Conservation (phyloP, 2,329 filamentous ascomycete genomes). For the Nemania serpens region DNA sequence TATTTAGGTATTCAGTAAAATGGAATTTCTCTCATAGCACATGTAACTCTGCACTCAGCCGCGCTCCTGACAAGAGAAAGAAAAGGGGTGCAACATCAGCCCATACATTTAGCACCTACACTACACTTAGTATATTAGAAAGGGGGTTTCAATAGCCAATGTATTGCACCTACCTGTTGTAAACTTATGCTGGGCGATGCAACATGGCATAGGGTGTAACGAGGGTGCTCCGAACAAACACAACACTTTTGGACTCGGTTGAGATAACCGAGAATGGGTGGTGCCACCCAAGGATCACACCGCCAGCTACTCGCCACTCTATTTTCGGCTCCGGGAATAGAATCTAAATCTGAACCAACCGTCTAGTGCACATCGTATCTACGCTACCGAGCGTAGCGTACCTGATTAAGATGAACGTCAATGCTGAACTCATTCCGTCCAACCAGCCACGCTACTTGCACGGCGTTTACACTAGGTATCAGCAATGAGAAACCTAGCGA, state of each 20-base stretch:
- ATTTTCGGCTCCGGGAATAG: conserved; percentile 16
- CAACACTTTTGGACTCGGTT: conserved; percentile 13
- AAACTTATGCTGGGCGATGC: not conserved
- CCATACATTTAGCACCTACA: not conserved
- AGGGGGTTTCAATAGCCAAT: not conserved
- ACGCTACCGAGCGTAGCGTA: not conserved
- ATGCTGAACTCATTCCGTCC: not conserved
- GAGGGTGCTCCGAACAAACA: conserved; percentile 3
- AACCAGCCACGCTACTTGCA: not conserved
- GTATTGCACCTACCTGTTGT: not conserved
- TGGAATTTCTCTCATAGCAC: conserved; percentile 6
- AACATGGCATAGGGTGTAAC: not conserved
- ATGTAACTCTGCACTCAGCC: conserved; percentile 18
- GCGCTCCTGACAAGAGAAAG: not conserved
- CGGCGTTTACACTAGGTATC: too few relatives aligned
- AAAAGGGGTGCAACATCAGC: conserved; percentile 6
- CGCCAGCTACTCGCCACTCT: conserved; percentile 24
- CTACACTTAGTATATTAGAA: not conserved
- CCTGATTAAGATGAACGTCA: too few relatives aligned
- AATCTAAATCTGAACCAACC: not conserved
- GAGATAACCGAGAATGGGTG: conserved; percentile 25
- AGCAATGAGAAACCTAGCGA: not conserved
- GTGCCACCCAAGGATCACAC: conserved; percentile 22
- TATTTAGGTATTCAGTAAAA: not conserved
- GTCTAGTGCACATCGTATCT: not conserved